These are phyloP conservation scores for Epicoccum sorghinum DNA, from an alignment of 2,329 filamentous ascomycete species.

Conservation along the genomic window DNA sequence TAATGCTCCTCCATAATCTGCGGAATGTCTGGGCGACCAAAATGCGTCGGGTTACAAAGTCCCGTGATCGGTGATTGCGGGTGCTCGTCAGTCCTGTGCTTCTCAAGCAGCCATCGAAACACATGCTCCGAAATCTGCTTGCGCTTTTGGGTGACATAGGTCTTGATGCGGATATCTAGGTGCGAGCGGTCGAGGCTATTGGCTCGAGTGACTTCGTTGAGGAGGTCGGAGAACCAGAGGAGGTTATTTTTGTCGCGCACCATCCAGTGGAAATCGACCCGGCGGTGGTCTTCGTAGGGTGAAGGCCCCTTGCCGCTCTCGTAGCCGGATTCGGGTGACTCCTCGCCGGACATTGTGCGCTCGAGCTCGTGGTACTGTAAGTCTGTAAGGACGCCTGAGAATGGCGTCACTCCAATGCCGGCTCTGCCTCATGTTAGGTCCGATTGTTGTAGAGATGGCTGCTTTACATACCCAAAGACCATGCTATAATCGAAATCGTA, in stretches of 20 bases:
- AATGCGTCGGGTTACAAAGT: constrained; percentile 60
- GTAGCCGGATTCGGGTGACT: constrained; percentile 13
- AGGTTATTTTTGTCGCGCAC: constrained; percentile 63
- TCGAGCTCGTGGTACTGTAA: constrained; percentile 56
- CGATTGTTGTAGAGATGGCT: no score
- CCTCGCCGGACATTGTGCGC: constrained; percentile 25
- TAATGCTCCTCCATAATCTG: constrained; percentile 62
- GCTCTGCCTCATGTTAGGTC: constrained; percentile 41
- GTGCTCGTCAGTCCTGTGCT: constrained; percentile 59
- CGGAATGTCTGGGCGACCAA: constrained; percentile 61
- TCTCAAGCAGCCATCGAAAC: constrained; percentile 63
- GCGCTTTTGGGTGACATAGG: constrained; percentile 63
- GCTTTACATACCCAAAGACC: constrained; percentile 52
- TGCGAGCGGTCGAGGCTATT: constrained; percentile 42
- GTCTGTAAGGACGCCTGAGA: constrained; percentile 63
- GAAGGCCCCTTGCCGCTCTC: constrained; percentile 16
- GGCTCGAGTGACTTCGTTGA: constrained; percentile 53
- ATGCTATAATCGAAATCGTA: constrained; percentile 64
- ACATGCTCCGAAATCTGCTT: constrained; percentile 61
- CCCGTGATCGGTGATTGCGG: constrained; percentile 62
- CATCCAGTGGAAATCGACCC: constrained; percentile 67
- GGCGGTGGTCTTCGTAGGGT: constrained; percentile 51
- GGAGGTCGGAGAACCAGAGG: constrained; percentile 63
- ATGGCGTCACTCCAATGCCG: constrained; percentile 65
- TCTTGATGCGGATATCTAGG: constrained; percentile 62